phyloP scores from a whole-genome alignment of 2,329 filamentous ascomycete genomes.

The Colletotrichum ledebouriae region DNA sequence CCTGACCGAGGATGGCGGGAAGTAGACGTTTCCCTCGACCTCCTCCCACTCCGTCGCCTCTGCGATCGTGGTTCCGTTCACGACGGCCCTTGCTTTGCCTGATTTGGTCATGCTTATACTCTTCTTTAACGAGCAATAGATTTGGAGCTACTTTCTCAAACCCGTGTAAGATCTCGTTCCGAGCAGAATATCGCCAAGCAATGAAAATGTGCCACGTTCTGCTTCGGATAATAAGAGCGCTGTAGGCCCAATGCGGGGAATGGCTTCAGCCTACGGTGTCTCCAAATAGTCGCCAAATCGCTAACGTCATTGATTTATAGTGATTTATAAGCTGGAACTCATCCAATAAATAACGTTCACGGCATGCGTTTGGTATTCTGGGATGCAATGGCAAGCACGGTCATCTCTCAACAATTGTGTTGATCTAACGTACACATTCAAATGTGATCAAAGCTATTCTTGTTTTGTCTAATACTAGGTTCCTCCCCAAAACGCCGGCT shows the following conservation, averaged over 20 bases:
- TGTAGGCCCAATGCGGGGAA: constrained; percentile 21
- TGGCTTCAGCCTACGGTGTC: background rate
- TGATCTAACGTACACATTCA: no score
- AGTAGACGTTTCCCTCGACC: constrained; percentile 72
- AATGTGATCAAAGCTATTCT: background rate
- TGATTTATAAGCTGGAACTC: constrained; percentile 37
- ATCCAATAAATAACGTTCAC: no score
- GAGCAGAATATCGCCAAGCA: no score
- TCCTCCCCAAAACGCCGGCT: constrained; percentile 34
- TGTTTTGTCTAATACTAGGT: constrained; percentile 20
- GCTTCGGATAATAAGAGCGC: background rate
- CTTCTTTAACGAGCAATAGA: background rate
- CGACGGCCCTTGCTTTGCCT: constrained; percentile 57
- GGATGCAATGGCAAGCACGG: background rate
- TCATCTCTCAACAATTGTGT: no score
- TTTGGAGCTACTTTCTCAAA: background rate
- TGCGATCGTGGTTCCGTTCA: constrained; percentile 64
- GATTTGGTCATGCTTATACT: constrained; percentile 41
- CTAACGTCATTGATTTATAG: constrained; percentile 32
- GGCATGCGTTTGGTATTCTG: no score
- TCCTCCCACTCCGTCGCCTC: constrained; percentile 64
- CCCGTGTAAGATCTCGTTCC: no score
- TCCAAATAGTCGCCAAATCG: constrained; percentile 24
- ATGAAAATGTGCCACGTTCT: background rate
- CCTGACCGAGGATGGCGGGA: constrained; percentile 61